These are phyloP conservation scores for Gastrodia elata DNA, from an alignment of 106 monocot species.

Conservation along the genomic window DNA sequence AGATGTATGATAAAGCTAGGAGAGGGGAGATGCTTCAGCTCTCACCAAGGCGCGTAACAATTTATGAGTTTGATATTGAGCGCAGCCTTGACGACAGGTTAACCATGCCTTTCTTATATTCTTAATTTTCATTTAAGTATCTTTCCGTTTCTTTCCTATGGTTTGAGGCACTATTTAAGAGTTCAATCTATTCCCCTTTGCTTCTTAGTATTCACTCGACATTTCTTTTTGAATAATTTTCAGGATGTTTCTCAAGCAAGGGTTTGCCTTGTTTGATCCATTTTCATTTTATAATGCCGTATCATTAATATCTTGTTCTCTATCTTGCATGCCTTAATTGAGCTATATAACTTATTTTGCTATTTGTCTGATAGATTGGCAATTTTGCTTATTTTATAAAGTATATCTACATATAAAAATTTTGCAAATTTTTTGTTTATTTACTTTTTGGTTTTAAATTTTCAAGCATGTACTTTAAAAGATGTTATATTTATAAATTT, in stretches of 20 bases:
- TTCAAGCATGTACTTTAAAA: background rate
- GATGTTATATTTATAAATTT: too few species aligned
- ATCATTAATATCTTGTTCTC: background rate
- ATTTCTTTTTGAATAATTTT: background rate
- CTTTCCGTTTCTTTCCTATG: background rate
- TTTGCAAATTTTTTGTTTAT: background rate
- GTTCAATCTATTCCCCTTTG: background rate
- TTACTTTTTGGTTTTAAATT: background rate
- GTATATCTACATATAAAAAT: background rate
- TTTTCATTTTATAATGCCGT: background rate
- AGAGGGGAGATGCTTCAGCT: constrained; percentile 90
- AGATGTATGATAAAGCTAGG: constrained; percentile 95
- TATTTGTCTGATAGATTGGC: background rate
- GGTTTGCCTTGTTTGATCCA: background rate
- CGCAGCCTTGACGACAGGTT: constrained; percentile 96
- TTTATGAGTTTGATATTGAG: constrained; percentile 80
- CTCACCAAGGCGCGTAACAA: constrained; percentile 87
- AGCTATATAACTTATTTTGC: background rate
- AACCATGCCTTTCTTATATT: background rate
- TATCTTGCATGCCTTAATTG: background rate
- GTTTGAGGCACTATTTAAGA: background rate
- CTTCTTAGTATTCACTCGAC: background rate
- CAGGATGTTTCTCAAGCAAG: background rate
- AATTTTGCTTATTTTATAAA: background rate
- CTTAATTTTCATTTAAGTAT: background rate